Conservation (phyloP, 495 filamentous ascomycete species). For the Evansstolkia leycettana region DNA sequence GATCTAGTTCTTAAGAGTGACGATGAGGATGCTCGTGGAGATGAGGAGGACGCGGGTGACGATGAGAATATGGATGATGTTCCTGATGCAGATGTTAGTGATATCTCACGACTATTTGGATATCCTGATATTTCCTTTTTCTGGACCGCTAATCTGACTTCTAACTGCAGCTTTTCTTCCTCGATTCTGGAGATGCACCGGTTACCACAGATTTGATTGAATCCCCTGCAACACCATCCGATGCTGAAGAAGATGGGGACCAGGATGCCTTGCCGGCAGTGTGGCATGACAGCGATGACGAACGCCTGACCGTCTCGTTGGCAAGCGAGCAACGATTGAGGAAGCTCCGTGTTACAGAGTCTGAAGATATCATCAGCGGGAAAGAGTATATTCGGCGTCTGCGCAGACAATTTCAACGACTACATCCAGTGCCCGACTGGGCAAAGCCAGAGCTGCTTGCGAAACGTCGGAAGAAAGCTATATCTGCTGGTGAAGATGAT, state of each 20-base stretch:
- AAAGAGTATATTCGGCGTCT: constrained; percentile 73
- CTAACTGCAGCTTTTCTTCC: constrained; percentile 49
- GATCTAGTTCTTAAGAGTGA: constrained; percentile 22
- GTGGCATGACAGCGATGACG: constrained; percentile 96
- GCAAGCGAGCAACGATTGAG: constrained; percentile 58
- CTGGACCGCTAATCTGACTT: not conserved
- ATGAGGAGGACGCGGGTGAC: constrained; percentile 12
- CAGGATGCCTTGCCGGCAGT: constrained; percentile 37
- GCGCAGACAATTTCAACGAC: constrained; percentile 65
- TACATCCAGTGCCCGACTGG: constrained; percentile 77
- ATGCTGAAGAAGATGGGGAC: constrained; percentile 23
- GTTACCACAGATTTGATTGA: constrained; percentile 29
- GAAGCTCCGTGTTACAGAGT: constrained; percentile 67
- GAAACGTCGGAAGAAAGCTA: constrained; percentile 43
- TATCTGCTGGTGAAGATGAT: constrained; percentile 28
- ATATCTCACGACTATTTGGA: constrained; percentile 1
- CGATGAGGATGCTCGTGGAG: constrained; percentile 20
- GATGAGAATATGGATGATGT: constrained; percentile 29
- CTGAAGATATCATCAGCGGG: constrained; percentile 75
- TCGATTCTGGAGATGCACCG: constrained; percentile 47
- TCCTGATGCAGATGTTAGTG: constrained; percentile 52
- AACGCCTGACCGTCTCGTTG: constrained; percentile 71
- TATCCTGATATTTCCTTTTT: not conserved
- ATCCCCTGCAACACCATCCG: constrained; percentile 17
- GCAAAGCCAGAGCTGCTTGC: constrained; percentile 32